Conservation (phyloP, 2,329 filamentous ascomycete genomes). For the Arthroderma sp. region DNA sequence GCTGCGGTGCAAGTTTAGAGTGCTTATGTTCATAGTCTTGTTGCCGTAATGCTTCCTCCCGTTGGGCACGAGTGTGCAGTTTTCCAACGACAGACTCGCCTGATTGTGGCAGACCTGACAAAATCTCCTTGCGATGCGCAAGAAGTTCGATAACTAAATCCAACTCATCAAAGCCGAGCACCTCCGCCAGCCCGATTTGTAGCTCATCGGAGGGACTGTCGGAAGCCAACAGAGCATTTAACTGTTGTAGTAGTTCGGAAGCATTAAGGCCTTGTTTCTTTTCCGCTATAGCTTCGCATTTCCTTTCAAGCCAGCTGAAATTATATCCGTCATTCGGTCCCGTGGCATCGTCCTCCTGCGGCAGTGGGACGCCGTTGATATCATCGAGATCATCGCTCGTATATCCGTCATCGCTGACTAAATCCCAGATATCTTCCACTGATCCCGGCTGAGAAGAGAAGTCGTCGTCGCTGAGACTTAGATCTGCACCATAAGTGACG, state of each 20-base stretch:
- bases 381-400: conserved; percentile 54
- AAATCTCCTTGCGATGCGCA: conserved; percentile 56
- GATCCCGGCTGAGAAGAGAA: conserved; percentile 41
- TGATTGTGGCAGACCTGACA: conserved; percentile 25
- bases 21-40: conserved; percentile 77
- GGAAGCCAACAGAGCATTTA: conserved; percentile 60
- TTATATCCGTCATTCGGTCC: conserved; percentile 34
- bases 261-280: conserved; percentile 54
- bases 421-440: conserved; percentile 77
- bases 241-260: conserved; percentile 61
- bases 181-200: conserved; percentile 79
- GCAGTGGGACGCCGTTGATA: conserved; percentile 28
- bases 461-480: conserved; percentile 54
- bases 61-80: conserved; percentile 61
- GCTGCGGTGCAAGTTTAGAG: conserved; percentile 54
- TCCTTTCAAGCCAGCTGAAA: conserved; percentile 56
- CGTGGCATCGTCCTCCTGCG: neutral
- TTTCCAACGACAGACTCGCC: conserved; percentile 33
- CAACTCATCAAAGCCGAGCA: conserved; percentile 84
- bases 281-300: conserved; percentile 53
- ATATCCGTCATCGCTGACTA: conserved; percentile 63
- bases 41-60: conserved; percentile 62
- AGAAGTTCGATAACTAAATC: conserved; percentile 91
- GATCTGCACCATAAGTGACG: conserved; percentile 38
- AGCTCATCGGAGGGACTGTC: conserved; percentile 66